Base-by-base conservation (phyloP, 768 basidiomycete species). In the Lactarius trivialis region DNA sequence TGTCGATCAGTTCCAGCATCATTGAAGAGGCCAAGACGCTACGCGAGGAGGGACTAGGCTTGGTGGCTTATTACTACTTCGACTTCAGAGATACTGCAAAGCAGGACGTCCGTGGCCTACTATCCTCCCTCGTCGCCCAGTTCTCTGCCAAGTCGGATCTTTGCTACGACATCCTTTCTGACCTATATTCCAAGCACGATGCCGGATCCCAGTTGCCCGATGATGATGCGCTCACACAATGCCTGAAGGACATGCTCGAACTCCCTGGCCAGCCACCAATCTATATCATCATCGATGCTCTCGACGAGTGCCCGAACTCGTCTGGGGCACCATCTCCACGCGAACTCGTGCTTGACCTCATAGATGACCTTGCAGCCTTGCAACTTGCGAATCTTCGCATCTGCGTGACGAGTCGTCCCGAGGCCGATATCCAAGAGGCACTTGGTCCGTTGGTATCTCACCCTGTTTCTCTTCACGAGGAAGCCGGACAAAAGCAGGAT, bases 281-380 rank as follows among this genome's bases (percentile, higher is more conserved):
- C 5, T 60, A 52, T 14, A 53, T 60, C 7, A 34, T 60, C 15
- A 17, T 60, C 8, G 58, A 60, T 43, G 58, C 28, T 12, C 26
- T 60, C 8, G 58, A 60, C 19, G 58, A 60, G 14, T 60, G 58
- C 28, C 58, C 58, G 1, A 54, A 41, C 28, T n/a, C 55, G 6
- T 52, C 37, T 4, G 56, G 48, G 1, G 12, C 48, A 0, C 15
- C 32, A 8, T 26, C 48, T 24, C 7, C 51, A n/a, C 58, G 58
- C 5, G 39, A 52, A 15, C 5, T 24, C 3, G 34, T 59, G 0
- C 58, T 59, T 15, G 34, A 24, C 3, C 19, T 60, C 2, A 5
- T 60, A 15, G 36, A 41, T 12, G 50, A 60, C 4, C 49, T 60
- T 9, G 48, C 50, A 1, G 17, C 19, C 1, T 8, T 11, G 7